Conservation (phyloP, 2,329 filamentous ascomycete species). For the Sclerotinia subarctica region DNA sequence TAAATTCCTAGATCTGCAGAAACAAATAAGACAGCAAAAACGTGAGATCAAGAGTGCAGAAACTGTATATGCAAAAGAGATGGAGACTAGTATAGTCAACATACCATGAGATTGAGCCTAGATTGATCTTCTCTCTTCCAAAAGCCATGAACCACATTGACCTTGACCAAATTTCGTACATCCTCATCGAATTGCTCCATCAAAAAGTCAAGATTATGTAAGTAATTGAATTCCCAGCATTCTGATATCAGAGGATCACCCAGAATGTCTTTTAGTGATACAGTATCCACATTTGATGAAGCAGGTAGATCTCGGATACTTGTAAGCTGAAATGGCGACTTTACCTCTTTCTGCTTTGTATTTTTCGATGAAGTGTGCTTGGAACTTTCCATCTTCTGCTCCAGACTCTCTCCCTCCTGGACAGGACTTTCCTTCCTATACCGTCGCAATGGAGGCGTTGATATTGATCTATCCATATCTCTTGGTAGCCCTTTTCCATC, state of each 20-base stretch:
- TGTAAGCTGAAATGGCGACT: conserved; percentile 59
- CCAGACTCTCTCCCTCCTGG: neutral
- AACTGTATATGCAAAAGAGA: neutral
- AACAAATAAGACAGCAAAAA: neutral
- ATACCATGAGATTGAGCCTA: conserved; percentile 42
- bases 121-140: conserved; percentile 62
- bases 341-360: conserved; percentile 22
- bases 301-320: conserved; percentile 51
- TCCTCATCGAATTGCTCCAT: conserved; percentile 56
- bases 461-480: conserved; percentile 30
- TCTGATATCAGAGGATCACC: conserved; percentile 56
- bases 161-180: conserved; percentile 48
- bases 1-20: neutral
- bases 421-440: neutral
- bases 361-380: neutral
- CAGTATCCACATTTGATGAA: conserved; percentile 53
- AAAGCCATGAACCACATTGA: conserved; percentile 61
- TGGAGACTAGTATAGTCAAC: conserved; percentile 41
- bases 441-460: conserved; percentile 34
- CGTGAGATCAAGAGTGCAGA: neutral
- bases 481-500: neutral
- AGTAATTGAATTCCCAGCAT: conserved; percentile 56
- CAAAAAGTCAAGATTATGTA: conserved; percentile 56
- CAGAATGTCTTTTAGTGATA: conserved; percentile 55
- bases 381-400: conserved; percentile 10